Evolutionary conservation across 2,329 filamentous ascomycete species (phyloP), one percentile per base, ranked within the genome.

Genomic region (Talaromyces sp.): DNA sequence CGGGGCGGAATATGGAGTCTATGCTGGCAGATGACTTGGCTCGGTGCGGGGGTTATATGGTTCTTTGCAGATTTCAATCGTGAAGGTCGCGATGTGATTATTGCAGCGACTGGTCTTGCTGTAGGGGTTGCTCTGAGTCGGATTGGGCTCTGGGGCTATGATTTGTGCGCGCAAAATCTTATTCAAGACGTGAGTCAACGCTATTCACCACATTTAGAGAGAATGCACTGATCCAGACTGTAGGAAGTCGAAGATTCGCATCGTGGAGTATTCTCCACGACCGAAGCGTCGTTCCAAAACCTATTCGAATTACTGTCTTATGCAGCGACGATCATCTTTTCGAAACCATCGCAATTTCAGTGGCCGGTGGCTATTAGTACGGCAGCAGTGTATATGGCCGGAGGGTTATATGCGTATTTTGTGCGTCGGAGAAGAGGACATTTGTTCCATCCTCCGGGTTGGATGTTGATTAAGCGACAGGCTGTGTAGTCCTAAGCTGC

Each of bases 1-100:
- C 76, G 89, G n/a, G 79, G 81, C 0, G 89, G 88, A 0, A 77
- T 91, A 2, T 91, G 89, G 89, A 84, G 84, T 61, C 67, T 87
- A 9, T 85, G 81, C 57, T 89, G 85, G 82, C 87, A 91, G 66
- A 75, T 87, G n/a, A 58, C 75, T 2, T 84, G 80, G 63, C 72
- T 86, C 4, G 75, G 74, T 1, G 74, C 68, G 0, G 81, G 77
- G 0, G 69, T 56, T 79, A 2, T 63, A 67, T 2, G 68, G 76
- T 17, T 82, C 82, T 63, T 75, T 75, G 53, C 66, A 33, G 63
- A 65, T 8, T 63, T 61, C 13, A 62, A 22, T 7, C 62, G 17
- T 5, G 77, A 45, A 9, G 61, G 61, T 11, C 15, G 25, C 21
- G 25, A 48, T 10, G 15, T 21, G 10, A 39, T 36, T 19, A 21